Conservation (phyloP, 23 red algal genomes). For the Chondrus crispus region DNA sequence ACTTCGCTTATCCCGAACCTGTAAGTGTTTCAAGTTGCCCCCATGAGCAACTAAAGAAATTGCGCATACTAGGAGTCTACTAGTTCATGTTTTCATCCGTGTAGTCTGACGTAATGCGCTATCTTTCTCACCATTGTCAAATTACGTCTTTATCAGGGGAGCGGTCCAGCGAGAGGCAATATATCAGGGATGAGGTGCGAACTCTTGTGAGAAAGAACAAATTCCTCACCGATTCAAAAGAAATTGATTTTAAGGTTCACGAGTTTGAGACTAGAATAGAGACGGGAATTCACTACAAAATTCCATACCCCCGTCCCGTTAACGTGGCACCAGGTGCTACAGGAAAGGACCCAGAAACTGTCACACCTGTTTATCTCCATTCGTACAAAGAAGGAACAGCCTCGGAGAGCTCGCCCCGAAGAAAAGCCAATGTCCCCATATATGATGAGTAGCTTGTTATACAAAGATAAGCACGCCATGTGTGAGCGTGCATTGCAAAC, state of each 20-base stretch:
- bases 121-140: no score
- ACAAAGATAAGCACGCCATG: no score
- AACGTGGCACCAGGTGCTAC: slow-evolving; percentile 55
- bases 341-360: slow-evolving; percentile 45
- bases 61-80: no score
- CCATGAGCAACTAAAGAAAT: no score
- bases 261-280: slow-evolving; percentile 54
- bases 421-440: neutral
- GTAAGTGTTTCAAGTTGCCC: neutral
- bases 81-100: no score
- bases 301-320: slow-evolving; percentile 51
- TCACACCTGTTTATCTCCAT: slow-evolving; percentile 55
- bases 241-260: slow-evolving; percentile 29
- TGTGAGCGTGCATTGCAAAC: no score
- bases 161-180: slow-evolving; percentile 10
- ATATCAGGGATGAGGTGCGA: slow-evolving; percentile 36
- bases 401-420: neutral
- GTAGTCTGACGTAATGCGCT: no score
- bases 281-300: slow-evolving; percentile 54
- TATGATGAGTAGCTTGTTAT: neutral
- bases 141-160: neutral
- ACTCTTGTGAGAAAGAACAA: slow-evolving; percentile 34
- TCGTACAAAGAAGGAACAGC: neutral
- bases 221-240: neutral
- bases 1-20: slow-evolving; percentile 2